phyloP scores from a whole-genome alignment of 176 grass and related monocot species.

The Pontederia paniculata region DNA sequence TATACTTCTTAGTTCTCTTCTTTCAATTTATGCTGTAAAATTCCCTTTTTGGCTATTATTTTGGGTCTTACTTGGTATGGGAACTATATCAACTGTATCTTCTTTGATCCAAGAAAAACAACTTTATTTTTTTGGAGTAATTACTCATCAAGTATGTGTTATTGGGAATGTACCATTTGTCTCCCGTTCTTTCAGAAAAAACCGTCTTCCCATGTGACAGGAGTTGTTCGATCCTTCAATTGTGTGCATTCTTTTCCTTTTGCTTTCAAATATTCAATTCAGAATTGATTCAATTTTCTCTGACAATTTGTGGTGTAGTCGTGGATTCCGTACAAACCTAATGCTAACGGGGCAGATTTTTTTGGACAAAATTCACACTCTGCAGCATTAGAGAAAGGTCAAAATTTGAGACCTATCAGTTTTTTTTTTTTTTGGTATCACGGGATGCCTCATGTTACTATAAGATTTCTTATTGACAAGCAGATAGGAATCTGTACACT shows the following conservation, averaged over 20 bases:
- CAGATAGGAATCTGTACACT: slow-evolving; percentile 86
- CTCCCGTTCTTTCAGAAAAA: too few species aligned
- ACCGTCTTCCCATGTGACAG: too few species aligned
- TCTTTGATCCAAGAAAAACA: too few species aligned
- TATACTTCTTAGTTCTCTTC: neutral
- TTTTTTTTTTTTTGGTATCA: neutral
- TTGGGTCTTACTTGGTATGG: neutral
- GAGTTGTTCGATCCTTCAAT: too few species aligned
- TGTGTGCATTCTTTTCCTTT: neutral
- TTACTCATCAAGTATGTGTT: too few species aligned
- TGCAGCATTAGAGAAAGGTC: slow-evolving; percentile 6
- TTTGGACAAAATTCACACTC: neutral
- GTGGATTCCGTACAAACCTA: slow-evolving; percentile 24
- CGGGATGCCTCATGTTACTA: neutral
- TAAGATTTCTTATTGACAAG: slow-evolving; percentile 10
- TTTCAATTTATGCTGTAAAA: slow-evolving; percentile 4
- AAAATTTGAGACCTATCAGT: neutral
- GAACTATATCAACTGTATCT: too few species aligned
- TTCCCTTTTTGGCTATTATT: slow-evolving; percentile 7
- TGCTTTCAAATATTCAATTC: too few species aligned
- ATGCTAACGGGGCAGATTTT: slow-evolving; percentile 1
- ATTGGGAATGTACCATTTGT: too few species aligned
- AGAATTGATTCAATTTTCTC: neutral
- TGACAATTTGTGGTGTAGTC: slow-evolving; percentile 1
- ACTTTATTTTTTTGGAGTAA: too few species aligned